These are phyloP conservation scores for Noccaea caerulescens DNA, from an alignment of 345 rosid species.

Conservation along the genomic window DNA sequence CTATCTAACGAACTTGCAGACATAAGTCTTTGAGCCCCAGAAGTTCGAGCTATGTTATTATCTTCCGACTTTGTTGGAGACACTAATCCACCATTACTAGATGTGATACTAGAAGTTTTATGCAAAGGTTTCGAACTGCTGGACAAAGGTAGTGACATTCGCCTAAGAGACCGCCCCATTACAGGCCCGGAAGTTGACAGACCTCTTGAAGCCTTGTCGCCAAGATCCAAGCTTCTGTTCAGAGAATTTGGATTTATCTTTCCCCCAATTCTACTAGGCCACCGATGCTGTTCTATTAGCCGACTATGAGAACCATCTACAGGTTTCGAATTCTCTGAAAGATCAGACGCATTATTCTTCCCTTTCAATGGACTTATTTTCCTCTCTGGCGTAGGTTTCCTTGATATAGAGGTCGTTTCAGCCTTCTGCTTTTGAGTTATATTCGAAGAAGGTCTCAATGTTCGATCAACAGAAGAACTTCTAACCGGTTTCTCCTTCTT, in stretches of 20 bases:
- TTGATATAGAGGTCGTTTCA: slow-evolving; percentile 55
- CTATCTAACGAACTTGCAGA: slow-evolving; percentile 59
- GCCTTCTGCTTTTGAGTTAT: slow-evolving; percentile 64
- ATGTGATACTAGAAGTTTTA: slow-evolving; percentile 62
- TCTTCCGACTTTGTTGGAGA: slow-evolving; percentile 55
- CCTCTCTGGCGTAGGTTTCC: slow-evolving; percentile 84
- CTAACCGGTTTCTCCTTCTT: slow-evolving; percentile 80
- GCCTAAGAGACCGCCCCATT: slow-evolving; percentile 58
- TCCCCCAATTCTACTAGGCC: slow-evolving; percentile 87
- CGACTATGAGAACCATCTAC: slow-evolving; percentile 65
- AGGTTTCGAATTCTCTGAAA: slow-evolving; percentile 93
- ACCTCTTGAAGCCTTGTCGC: slow-evolving; percentile 54
- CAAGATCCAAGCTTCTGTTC: slow-evolving; percentile 64
- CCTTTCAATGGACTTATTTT: slow-evolving; percentile 83
- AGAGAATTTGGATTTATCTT: slow-evolving; percentile 57
- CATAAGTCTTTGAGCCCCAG: slow-evolving; percentile 53
- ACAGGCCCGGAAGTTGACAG: slow-evolving; percentile 49
- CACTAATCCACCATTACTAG: slow-evolving; percentile 50
- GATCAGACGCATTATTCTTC: slow-evolving; percentile 70
- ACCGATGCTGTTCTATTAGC: slow-evolving; percentile 86
- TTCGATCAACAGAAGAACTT: slow-evolving; percentile 65
- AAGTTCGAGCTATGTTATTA: slow-evolving; percentile 46
- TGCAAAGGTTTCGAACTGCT: slow-evolving; percentile 54
- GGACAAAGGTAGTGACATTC: slow-evolving; percentile 52
- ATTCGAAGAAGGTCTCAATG: slow-evolving; percentile 85